These are phyloP conservation scores for Mariannaea sp. DNA, from an alignment of 2,329 filamentous ascomycete species.

Conservation along the genomic window DNA sequence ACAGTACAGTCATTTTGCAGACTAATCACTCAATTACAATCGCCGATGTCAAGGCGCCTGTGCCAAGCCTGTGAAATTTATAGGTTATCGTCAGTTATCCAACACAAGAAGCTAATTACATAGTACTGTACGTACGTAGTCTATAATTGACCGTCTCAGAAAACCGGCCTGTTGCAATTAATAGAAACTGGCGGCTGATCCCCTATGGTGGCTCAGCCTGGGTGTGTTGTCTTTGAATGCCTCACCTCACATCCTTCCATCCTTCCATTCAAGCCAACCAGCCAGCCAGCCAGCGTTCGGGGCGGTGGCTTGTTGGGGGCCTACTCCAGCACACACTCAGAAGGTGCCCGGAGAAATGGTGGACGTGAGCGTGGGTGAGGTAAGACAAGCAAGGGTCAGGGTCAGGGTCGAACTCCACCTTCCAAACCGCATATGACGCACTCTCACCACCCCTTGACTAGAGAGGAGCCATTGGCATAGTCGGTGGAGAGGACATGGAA, in stretches of 20 bases:
- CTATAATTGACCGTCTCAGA: conserved; percentile 13
- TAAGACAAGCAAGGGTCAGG: conserved; percentile 26
- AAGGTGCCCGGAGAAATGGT: conserved; percentile 4
- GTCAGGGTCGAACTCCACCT: conserved; percentile 28
- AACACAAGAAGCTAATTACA: too few relatives aligned
- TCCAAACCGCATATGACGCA: conserved; percentile 39
- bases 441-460: conserved; percentile 29
- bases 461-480: conserved; percentile 18
- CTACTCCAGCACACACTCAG: neutral
- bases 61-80: conserved; percentile 18
- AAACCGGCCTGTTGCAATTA: conserved; percentile 17
- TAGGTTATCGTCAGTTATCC: conserved; percentile 11
- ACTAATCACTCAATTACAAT: conserved; percentile 7
- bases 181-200: conserved; percentile 30
- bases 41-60: conserved; percentile 1
- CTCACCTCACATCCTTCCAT: too few relatives aligned
- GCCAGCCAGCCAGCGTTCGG: neutral
- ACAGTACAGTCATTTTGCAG: conserved; percentile 7
- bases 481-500: conserved; percentile 23
- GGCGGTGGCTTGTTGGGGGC: neutral
- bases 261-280: too few relatives aligned
- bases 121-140: too few relatives aligned
- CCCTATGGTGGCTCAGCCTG: conserved; percentile 19
- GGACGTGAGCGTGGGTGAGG: conserved; percentile 27
- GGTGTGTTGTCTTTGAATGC: conserved; percentile 17